Evolutionary conservation across 169 alveolate species (phyloP), one percentile per base, ranked within the genome.

Genomic region (Plasmodium gallinaceum): DNA sequence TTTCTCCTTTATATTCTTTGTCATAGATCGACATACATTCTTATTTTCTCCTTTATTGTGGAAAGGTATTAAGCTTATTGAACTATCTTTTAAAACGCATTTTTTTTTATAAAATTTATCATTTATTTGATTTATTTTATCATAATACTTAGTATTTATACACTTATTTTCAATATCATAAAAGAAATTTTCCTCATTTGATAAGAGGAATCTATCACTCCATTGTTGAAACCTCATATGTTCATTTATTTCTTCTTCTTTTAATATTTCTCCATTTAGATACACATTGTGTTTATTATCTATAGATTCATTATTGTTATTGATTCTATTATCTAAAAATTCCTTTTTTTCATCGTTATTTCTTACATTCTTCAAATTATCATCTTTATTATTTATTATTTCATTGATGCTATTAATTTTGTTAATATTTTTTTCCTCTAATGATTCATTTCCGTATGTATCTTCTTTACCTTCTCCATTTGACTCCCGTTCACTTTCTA

Each of bases 221-320:
- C 91, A 83, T 16, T 83, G 91, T 12, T 83, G 91, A 83, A 83
- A 83, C 42, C 46, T 68, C 91, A 83, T 83, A 48, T 83, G 75
- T 16, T 83, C 83, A n/a, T 83, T 83, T 52, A 83, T 83, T 57
- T 83, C 91, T 20, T 83, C 91, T 83, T 83, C 91, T 18, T 18
- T 83, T 32, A 83, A 42, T 48, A 83, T 66, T 68, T 83, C 91
- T 6, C 91, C 91, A 68, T 83, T 54, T 66, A 83, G 45, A n/a
- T 61, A 75, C 10, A 26, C n/a, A 16, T 12, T 32, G 7, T 14
- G 5, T 14, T 22, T 5, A n/a, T 45, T 61, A 26, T 42, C 42
- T 7, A 2, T 22, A 66, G 1, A 12, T 18, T 22, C 43, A 24
- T 37, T 39, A 9, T 32, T 24, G n/a, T 37, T 37, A 24, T 24